A percentile compares a stretch with the other conserved stretches of the same genome.
phyloP scores from a whole-genome alignment of 768 basidiomycete genomes.

The Melanogaster broomeanus region DNA sequence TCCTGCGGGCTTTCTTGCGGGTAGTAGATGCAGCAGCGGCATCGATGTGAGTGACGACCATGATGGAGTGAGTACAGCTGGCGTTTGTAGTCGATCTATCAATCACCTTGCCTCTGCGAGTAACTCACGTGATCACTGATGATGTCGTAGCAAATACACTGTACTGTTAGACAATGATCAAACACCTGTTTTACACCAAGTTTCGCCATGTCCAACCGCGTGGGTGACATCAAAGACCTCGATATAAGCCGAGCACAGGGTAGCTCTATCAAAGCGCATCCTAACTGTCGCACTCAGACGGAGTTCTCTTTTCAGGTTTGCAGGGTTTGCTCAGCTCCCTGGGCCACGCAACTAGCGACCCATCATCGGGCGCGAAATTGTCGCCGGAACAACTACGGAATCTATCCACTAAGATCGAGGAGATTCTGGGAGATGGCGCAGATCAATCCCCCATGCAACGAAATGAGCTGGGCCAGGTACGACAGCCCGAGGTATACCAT shows the following conservation, averaged over 20 bases:
- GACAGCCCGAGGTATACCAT: conserved; percentile 23
- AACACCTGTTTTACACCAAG: neutral
- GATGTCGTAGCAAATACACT: neutral
- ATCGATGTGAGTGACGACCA: conserved; percentile 44
- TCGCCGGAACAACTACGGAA: conserved; percentile 51
- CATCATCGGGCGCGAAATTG: conserved; percentile 27
- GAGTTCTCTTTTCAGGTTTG: conserved; percentile 32
- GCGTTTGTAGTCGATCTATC: neutral
- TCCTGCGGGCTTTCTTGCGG: conserved; percentile 48
- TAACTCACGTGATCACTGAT: conserved; percentile 20
- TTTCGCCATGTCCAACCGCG: conserved; percentile 20
- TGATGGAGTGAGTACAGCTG: conserved; percentile 18
- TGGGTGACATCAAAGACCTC: conserved; percentile 24
- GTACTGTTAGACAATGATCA: neutral
- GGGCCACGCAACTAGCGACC: conserved; percentile 15
- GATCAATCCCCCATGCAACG: conserved; percentile 38
- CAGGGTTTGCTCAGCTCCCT: conserved; percentile 42
- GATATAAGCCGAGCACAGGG: conserved; percentile 38
- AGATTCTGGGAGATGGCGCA: conserved; percentile 50
- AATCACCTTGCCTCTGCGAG: neutral
- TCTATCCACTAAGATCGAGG: conserved; percentile 59
- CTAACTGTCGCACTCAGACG: conserved; percentile 8
- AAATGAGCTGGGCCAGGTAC: conserved; percentile 67
- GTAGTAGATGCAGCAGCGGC: conserved; percentile 28
- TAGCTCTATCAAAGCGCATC: conserved; percentile 11